A percentile compares a stretch with the other conserved stretches of the same genome.
phyloP scores from a whole-genome alignment of 192 early-diverging fungal species.

The Mycoemilia scoparia region DNA sequence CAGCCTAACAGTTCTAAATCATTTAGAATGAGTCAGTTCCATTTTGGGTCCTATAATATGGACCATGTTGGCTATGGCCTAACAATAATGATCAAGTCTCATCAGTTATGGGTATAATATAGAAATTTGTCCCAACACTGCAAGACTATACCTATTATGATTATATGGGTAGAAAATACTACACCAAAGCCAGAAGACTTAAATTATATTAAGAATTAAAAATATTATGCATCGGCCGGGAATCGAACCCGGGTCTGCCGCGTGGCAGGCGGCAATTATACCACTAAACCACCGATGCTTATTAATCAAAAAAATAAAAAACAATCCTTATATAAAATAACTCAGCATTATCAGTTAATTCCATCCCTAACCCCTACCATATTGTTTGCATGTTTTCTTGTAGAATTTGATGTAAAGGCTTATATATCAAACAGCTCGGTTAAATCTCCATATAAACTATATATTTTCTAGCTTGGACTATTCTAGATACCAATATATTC shows the following conservation, averaged over 20 bases:
- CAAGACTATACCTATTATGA: too few species aligned
- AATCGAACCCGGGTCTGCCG: background rate
- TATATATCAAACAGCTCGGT: too few species aligned
- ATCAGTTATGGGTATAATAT: too few species aligned
- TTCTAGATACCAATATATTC: conserved; percentile 3
- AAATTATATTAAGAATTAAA: conserved; percentile 1
- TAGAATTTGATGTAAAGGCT: too few species aligned
- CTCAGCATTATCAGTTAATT: background rate
- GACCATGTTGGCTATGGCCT: too few species aligned
- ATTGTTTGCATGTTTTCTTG: too few species aligned
- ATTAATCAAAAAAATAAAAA: conserved; percentile 1
- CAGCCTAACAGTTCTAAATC: too few species aligned
- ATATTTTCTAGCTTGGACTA: background rate
- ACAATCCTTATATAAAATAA: background rate
- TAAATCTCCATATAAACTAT: background rate
- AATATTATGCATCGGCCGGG: background rate
- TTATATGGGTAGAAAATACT: conserved; percentile 1
- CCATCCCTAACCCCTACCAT: background rate
- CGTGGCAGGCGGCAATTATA: too few species aligned
- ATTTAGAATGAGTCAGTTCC: too few species aligned
- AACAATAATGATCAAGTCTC: too few species aligned
- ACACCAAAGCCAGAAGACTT: background rate
- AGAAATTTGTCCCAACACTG: too few species aligned
- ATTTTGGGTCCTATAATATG: too few species aligned
- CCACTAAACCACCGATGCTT: background rate